Percentiles rank a stretch among this genome's conserved stretches.
These are phyloP conservation scores for Coffea humblotiana DNA, from an alignment of 305 asterid species.

Conservation along the genomic window DNA sequence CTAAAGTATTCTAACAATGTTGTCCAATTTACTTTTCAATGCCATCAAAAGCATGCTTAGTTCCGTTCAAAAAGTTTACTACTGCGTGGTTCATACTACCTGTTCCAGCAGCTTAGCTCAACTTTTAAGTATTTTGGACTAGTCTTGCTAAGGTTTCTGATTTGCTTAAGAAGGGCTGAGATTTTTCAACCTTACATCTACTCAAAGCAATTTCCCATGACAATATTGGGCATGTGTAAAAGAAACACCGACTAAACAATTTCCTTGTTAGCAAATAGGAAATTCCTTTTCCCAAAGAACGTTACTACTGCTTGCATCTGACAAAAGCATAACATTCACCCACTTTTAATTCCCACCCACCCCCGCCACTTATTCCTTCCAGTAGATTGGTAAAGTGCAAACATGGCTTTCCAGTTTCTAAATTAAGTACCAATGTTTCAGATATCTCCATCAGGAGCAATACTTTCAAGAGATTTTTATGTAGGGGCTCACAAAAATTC, in stretches of 20 bases:
- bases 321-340: slow-evolving; percentile 1
- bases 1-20: too few species aligned
- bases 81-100: too few species aligned
- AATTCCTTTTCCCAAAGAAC: not conserved
- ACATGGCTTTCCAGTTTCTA: not conserved
- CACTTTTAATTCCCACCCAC: not conserved
- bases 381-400: not conserved
- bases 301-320: not conserved
- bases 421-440: not conserved
- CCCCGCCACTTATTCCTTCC: not conserved
- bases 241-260: not conserved
- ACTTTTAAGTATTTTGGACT: too few species aligned
- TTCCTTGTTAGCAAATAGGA: not conserved
- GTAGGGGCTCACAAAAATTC: not conserved
- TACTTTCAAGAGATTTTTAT: not conserved
- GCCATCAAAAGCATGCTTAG: too few species aligned
- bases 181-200: not conserved
- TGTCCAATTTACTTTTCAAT: too few species aligned
- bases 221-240: not conserved
- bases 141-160: not conserved
- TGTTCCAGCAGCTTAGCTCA: too few species aligned
- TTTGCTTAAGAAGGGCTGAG: not conserved
- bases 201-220: not conserved
- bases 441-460: not conserved
- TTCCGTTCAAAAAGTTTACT: too few species aligned